Conservation (phyloP, 768 basidiomycete genomes). For the Auricularia cornea region DNA sequence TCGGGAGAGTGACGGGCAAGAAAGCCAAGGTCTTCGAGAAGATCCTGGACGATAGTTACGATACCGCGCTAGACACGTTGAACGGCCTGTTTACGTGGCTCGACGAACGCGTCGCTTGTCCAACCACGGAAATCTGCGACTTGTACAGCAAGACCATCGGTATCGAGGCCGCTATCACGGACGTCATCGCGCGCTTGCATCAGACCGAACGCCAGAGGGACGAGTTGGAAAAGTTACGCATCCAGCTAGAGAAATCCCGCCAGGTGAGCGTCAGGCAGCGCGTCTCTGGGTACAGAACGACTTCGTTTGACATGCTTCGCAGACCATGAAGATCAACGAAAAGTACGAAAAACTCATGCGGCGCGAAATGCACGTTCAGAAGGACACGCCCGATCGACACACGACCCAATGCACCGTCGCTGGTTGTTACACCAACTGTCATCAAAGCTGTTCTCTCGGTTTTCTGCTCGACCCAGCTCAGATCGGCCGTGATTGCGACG, state of each 20-base stretch:
- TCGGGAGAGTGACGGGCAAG: background rate
- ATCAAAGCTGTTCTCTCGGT: background rate
- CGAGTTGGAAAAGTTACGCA: background rate
- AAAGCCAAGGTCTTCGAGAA: background rate
- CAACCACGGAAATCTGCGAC: background rate
- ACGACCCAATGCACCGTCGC: background rate
- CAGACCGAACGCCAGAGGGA: background rate
- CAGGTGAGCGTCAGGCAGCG: background rate
- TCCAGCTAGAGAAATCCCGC: background rate
- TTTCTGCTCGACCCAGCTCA: background rate
- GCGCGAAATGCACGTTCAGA: background rate
- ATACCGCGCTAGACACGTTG: background rate
- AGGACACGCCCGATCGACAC: background rate
- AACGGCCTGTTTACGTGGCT: background rate
- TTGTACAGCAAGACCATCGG: background rate
- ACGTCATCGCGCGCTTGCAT: background rate
- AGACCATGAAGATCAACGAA: background rate
- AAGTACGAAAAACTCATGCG: background rate
- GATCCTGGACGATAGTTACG: background rate
- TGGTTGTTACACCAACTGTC: background rate
- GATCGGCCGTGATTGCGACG: background rate
- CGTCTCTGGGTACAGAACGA: no score
- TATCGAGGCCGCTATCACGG: background rate
- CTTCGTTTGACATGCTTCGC: background rate
- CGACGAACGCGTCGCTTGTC: background rate